Evolutionary conservation across 805 yeast species (phyloP).

Genomic region (Peterozyma xylosa): DNA sequence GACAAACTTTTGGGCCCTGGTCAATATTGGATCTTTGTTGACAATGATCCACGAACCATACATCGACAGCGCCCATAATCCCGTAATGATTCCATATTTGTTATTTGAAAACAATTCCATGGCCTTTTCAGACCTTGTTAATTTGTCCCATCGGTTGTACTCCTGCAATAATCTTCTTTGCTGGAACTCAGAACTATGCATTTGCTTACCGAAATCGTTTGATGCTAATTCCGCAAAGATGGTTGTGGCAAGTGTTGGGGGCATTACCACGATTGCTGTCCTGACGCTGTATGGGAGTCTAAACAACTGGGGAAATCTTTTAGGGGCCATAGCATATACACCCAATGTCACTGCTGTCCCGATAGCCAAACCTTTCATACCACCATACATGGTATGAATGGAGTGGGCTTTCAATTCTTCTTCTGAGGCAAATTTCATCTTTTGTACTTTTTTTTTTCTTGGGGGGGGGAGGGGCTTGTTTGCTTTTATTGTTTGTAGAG

Average conservation of each 20-base stretch:
- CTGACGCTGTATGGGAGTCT: conserved; percentile 47
- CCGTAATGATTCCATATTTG: conserved; percentile 62
- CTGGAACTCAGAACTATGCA: conserved; percentile 43
- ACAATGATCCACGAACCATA: conserved; percentile 73
- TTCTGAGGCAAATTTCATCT: conserved; percentile 59
- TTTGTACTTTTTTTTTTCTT: conserved; percentile 8
- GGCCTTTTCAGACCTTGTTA: conserved; percentile 41
- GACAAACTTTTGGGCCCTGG: conserved; percentile 71
- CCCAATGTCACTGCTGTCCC: conserved; percentile 56
- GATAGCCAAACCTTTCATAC: conserved; percentile 45
- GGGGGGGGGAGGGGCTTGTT: too few relatives aligned
- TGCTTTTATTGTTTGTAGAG: too few relatives aligned
- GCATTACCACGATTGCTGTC: conserved; percentile 61
- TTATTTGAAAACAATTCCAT: conserved; percentile 41
- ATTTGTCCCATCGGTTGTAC: conserved; percentile 40
- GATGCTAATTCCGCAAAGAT: conserved; percentile 71
- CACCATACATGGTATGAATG: conserved; percentile 52
- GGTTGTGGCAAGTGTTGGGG: conserved; percentile 55
- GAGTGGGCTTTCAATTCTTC: conserved; percentile 65
- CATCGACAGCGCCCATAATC: conserved; percentile 74
- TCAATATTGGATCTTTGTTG: conserved; percentile 68
- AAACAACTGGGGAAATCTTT: conserved; percentile 33
- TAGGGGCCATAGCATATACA: conserved; percentile 42
- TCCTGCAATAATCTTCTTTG: conserved; percentile 37
- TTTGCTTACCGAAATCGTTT: conserved; percentile 50